Percentiles rank a stretch among this genome's conserved stretches.
phyloP scores from a whole-genome alignment of 2,329 filamentous ascomycete genomes.

The Aspergillaceae sp. region DNA sequence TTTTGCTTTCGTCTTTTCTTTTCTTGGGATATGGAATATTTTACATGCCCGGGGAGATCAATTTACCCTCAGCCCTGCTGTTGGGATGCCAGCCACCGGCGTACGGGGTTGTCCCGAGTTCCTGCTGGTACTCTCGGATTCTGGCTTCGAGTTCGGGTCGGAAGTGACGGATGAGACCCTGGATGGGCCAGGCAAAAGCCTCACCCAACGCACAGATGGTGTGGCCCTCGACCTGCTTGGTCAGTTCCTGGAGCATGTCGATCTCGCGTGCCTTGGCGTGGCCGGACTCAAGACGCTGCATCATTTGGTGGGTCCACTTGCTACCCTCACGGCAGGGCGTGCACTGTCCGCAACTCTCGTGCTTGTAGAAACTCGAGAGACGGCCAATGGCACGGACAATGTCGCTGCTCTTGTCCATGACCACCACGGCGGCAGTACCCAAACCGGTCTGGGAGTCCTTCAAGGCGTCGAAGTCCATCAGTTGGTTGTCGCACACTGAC shows the following conservation, averaged over 20 bases:
- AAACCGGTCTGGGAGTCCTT: conserved; percentile 98
- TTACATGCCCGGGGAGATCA: conserved; percentile 87
- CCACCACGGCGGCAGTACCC: conserved; percentile 93
- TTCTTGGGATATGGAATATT: conserved; percentile 50
- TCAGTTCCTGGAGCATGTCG: conserved; percentile 98
- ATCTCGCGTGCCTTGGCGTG: conserved; percentile 85
- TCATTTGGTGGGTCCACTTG: conserved; percentile 99
- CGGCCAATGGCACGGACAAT: conserved; percentile 89
- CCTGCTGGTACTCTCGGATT: conserved; percentile 69
- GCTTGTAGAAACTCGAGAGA: conserved; percentile 93
- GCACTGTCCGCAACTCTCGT: conserved; percentile 97
- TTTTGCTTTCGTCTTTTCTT: conserved; percentile 1
- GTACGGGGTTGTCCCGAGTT: conserved; percentile 63
- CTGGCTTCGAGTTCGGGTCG: conserved; percentile 87
- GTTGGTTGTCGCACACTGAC: conserved; percentile 78
- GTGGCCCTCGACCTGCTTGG: conserved; percentile 98
- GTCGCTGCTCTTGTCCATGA: conserved; percentile 98
- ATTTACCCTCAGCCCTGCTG: conserved; percentile 65
- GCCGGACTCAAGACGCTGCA: conserved; percentile 90
- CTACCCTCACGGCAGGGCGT: conserved; percentile 98
- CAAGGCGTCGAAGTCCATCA: conserved; percentile 98
- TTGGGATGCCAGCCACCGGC: conserved; percentile 83
- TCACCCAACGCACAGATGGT: conserved; percentile 97
- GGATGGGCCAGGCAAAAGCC: conserved; percentile 96
- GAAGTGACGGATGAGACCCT: conserved; percentile 97